A percentile compares a stretch with the other conserved stretches of the same genome.
phyloP scores from a whole-genome alignment of 2,329 filamentous ascomycete species.

The Cyphellophora attinorum region DNA sequence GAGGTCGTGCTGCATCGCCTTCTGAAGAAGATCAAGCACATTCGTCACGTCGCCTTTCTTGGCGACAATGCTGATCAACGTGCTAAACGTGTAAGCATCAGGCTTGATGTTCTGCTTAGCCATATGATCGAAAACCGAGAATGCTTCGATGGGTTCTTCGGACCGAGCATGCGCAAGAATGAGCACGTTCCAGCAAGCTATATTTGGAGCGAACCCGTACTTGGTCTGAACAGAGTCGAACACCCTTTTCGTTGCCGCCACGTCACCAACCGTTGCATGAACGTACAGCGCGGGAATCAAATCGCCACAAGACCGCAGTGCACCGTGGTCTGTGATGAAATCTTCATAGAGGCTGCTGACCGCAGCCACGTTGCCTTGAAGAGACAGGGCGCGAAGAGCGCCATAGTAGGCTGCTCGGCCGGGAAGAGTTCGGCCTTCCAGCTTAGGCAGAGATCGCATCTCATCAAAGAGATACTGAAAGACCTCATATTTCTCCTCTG shows the following conservation, averaged over 20 bases:
- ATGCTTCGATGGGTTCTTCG: conserved; percentile 56
- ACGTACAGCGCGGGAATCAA: conserved; percentile 56
- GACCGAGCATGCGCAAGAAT: conserved; percentile 60
- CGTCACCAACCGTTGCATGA: conserved; percentile 59
- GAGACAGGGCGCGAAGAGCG: conserved; percentile 33
- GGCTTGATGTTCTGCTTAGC: conserved; percentile 40
- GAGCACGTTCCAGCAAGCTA: conserved; percentile 64
- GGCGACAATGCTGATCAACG: conserved; percentile 63
- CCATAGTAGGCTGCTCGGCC: conserved; percentile 24
- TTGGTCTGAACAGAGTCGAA: conserved; percentile 53
- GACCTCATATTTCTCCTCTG: conserved; percentile 4
- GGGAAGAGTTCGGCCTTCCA: too few species aligned
- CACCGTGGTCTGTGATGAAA: conserved; percentile 27
- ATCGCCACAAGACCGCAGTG: conserved; percentile 22
- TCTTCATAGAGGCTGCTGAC: conserved; percentile 37
- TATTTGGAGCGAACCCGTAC: conserved; percentile 48
- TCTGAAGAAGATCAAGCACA: conserved; percentile 55
- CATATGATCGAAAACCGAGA: conserved; percentile 55
- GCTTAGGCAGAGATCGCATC: too few species aligned
- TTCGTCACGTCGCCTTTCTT: conserved; percentile 63
- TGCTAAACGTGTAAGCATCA: conserved; percentile 57
- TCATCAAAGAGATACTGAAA: conserved; percentile 33
- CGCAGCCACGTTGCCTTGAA: conserved; percentile 34
- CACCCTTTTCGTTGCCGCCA: conserved; percentile 47
- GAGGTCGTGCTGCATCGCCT: conserved; percentile 48